phyloP scores from a whole-genome alignment of 768 basidiomycete genomes.

The Mycena rosella region DNA sequence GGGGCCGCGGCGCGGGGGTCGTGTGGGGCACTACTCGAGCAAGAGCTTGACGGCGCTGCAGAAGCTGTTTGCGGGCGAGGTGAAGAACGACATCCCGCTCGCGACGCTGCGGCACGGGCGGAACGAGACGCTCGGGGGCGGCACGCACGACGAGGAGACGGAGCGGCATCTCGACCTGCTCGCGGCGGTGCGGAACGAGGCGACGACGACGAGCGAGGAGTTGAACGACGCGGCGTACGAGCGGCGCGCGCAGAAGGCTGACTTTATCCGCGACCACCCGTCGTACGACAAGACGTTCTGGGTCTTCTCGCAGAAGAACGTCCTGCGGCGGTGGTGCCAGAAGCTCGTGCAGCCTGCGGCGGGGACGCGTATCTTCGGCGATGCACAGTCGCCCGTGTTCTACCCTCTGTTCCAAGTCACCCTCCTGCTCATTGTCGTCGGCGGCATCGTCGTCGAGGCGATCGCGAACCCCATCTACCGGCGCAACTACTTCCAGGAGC shows the following conservation, averaged over 20 bases:
- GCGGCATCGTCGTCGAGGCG: constrained; percentile 84
- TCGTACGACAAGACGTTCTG: constrained; percentile 92
- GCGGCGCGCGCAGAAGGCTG: constrained; percentile 80
- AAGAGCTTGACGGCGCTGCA: constrained; percentile 74
- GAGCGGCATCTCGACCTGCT: constrained; percentile 83
- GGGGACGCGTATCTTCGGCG: constrained; percentile 91
- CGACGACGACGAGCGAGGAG: constrained; percentile 59
- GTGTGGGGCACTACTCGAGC: constrained; percentile 65
- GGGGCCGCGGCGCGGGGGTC: too few relatives aligned
- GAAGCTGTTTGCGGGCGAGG: constrained; percentile 73
- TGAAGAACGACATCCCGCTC: constrained; percentile 69
- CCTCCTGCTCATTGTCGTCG: constrained; percentile 82
- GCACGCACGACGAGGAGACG: constrained; percentile 68
- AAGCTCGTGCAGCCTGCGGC: constrained; percentile 84
- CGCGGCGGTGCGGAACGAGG: constrained; percentile 71
- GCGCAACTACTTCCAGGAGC: constrained; percentile 68
- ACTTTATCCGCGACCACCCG: constrained; percentile 91
- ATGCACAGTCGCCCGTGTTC: constrained; percentile 70
- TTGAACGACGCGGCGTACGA: constrained; percentile 75
- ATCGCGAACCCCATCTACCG: constrained; percentile 90
- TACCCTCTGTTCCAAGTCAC: constrained; percentile 81
- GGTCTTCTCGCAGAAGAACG: constrained; percentile 86
- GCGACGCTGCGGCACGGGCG: constrained; percentile 62
- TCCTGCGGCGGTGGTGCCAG: constrained; percentile 82
- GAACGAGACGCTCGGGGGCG: constrained; percentile 45